Evolutionary conservation across 1,139 yeast species (phyloP).

Genomic region (Suhomyces guaymorum): DNA sequence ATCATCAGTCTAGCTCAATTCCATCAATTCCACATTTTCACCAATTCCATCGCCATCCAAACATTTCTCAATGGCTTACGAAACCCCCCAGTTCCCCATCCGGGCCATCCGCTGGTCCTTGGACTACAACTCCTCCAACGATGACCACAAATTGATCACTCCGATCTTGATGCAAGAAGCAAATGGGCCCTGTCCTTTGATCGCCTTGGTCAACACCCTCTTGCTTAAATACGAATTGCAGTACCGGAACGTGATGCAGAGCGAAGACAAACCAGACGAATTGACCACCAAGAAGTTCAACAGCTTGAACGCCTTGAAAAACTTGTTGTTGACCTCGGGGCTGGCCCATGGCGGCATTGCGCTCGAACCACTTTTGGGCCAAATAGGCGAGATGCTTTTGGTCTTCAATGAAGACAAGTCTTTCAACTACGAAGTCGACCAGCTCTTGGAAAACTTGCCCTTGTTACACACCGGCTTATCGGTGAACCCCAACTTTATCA

Average conservation of each 20-base stretch:
- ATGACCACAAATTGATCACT: conserved; percentile 36
- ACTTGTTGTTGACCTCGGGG: conserved; percentile 23
- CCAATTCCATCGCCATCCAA: too few relatives aligned
- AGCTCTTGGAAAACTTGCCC: conserved; percentile 56
- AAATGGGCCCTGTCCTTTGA: conserved; percentile 88
- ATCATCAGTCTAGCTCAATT: too few relatives aligned
- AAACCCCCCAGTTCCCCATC: conserved; percentile 17
- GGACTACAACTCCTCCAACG: conserved; percentile 19
- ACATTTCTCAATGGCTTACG: too few relatives aligned
- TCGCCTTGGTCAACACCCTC: conserved; percentile 76
- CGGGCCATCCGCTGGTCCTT: conserved; percentile 22
- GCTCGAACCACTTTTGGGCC: conserved; percentile 39
- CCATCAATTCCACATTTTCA: too few relatives aligned
- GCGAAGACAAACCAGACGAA: conserved; percentile 12
- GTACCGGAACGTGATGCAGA: conserved; percentile 11
- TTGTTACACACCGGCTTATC: conserved; percentile 69
- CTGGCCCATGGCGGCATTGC: conserved; percentile 24
- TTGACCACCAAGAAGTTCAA: conserved; percentile 15
- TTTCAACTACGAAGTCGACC: conserved; percentile 28
- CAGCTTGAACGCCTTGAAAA: conserved; percentile 25
- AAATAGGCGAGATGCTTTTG: conserved; percentile 47
- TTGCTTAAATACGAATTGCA: conserved; percentile 47
- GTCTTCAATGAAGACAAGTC: conserved; percentile 22
- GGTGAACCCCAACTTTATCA: conserved; percentile 65
- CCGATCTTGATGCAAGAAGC: conserved; percentile 76